Evolutionary conservation across 2,329 filamentous ascomycete species (phyloP).

Genomic region (Akanthomyces muscarius): DNA sequence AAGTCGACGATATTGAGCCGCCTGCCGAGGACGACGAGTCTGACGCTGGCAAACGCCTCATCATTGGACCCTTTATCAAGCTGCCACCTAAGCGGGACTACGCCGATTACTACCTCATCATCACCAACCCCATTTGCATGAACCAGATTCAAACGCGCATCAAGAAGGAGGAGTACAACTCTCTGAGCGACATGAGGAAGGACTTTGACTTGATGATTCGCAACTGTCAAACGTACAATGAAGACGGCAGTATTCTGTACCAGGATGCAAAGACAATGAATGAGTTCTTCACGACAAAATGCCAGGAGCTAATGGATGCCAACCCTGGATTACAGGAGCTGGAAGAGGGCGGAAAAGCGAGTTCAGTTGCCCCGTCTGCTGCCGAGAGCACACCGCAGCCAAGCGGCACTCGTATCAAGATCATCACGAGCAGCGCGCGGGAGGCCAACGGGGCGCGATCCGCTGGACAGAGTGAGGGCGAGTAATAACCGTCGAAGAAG

Average conservation of each 20-base stretch:
- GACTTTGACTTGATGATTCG: conserved; percentile 82
- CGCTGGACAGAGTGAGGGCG: conserved; percentile 50
- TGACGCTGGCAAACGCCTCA: conserved; percentile 63
- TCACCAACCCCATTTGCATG: conserved; percentile 90
- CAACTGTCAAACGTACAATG: conserved; percentile 95
- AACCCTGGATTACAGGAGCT: conserved; percentile 54
- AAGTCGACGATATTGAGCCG: conserved; percentile 67
- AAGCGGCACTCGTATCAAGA: conserved; percentile 63
- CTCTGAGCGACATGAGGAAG: conserved; percentile 71
- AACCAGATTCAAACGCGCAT: conserved; percentile 92
- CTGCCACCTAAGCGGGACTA: conserved; percentile 85
- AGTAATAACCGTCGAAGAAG: conserved; percentile 31
- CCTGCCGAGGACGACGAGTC: conserved; percentile 54
- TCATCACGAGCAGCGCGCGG: conserved; percentile 46
- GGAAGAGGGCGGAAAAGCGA: conserved; percentile 43
- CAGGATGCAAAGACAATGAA: conserved; percentile 90
- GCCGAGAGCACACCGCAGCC: conserved; percentile 63
- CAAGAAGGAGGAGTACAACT: conserved; percentile 90
- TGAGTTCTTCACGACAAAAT: conserved; percentile 54
- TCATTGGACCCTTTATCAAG: conserved; percentile 93
- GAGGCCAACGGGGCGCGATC: conserved; percentile 38
- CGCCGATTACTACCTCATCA: conserved; percentile 92
- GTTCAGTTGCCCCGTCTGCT: conserved; percentile 48
- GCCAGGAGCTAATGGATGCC: conserved; percentile 50
- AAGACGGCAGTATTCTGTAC: conserved; percentile 89